A percentile compares a stretch with the other conserved stretches of the same genome.
Conservation (phyloP, 2,329 filamentous ascomycete species). For the Hymenoscyphus scutula region DNA sequence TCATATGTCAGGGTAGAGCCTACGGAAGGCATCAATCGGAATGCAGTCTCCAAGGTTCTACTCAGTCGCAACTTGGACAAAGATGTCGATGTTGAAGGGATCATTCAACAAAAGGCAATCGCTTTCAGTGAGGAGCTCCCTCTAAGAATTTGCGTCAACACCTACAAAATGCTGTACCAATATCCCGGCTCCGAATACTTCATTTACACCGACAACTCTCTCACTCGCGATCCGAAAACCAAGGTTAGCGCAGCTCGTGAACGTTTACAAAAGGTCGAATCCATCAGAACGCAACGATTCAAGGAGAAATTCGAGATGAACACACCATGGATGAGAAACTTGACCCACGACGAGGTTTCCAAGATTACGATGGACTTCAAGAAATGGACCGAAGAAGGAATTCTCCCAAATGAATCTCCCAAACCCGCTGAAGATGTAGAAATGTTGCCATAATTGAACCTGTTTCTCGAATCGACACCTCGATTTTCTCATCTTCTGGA, state of each 20-base stretch:
- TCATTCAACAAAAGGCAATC: conserved; percentile 55
- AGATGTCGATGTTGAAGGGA: conserved; percentile 61
- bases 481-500: conserved; percentile 1
- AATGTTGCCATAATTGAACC: conserved; percentile 10
- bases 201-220: conserved; percentile 50
- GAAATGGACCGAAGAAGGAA: conserved; percentile 43
- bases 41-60: conserved; percentile 65
- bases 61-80: conserved; percentile 68
- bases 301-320: conserved; percentile 52
- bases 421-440: conserved; percentile 14
- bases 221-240: conserved; percentile 39
- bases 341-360: conserved; percentile 49
- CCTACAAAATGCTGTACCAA: conserved; percentile 76
- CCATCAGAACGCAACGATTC: conserved; percentile 44
- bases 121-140: conserved; percentile 66
- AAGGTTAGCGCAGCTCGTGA: conserved; percentile 32
- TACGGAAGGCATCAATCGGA: conserved; percentile 72
- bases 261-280: conserved; percentile 37
- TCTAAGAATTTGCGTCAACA: conserved; percentile 73
- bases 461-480: background rate
- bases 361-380: conserved; percentile 46
- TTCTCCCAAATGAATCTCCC: conserved; percentile 17
- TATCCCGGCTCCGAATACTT: conserved; percentile 69
- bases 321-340: conserved; percentile 48
- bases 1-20: conserved; percentile 86